phyloP scores from a whole-genome alignment of 352 stramenopile genomes.

The Phytophthora rubi region DNA sequence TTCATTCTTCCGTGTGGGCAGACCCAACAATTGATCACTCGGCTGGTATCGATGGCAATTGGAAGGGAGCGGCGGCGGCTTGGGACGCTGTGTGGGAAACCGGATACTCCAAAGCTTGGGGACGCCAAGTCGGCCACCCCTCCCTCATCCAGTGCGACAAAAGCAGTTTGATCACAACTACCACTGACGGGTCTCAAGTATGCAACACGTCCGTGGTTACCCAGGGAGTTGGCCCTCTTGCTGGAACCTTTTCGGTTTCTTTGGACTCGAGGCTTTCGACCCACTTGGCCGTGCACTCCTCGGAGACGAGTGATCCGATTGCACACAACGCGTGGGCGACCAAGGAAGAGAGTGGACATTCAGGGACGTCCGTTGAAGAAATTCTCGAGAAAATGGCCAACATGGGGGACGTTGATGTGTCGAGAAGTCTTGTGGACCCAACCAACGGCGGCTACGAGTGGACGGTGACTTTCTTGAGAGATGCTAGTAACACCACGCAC shows the following conservation, averaged over 20 bases:
- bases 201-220: constrained; percentile 42
- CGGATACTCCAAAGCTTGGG: constrained; percentile 96
- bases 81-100: constrained; percentile 94
- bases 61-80: constrained; percentile 74
- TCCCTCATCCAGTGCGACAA: constrained; percentile 61
- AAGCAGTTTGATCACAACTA: constrained; percentile 68
- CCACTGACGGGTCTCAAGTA: constrained; percentile 58
- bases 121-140: constrained; percentile 94
- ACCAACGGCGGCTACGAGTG: constrained; percentile 94
- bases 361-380: constrained; percentile 94
- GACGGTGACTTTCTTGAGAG: constrained; percentile 95
- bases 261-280: constrained; percentile 78
- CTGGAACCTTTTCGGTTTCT: constrained; percentile 90
- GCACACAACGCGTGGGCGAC: constrained; percentile 93
- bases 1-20: constrained; percentile 92
- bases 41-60: constrained; percentile 89
- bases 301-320: constrained; percentile 83
- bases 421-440: constrained; percentile 82
- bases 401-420: constrained; percentile 94
- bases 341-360: constrained; percentile 87
- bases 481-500: constrained; percentile 51
- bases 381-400: constrained; percentile 95
- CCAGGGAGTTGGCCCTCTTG: constrained; percentile 84
- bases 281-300: constrained; percentile 73
- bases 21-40: constrained; percentile 92